Evolutionary conservation across 2,329 filamentous ascomycete species (phyloP), one percentile per base, ranked within the genome.

Genomic region (Hirsutella thompsonii): DNA sequence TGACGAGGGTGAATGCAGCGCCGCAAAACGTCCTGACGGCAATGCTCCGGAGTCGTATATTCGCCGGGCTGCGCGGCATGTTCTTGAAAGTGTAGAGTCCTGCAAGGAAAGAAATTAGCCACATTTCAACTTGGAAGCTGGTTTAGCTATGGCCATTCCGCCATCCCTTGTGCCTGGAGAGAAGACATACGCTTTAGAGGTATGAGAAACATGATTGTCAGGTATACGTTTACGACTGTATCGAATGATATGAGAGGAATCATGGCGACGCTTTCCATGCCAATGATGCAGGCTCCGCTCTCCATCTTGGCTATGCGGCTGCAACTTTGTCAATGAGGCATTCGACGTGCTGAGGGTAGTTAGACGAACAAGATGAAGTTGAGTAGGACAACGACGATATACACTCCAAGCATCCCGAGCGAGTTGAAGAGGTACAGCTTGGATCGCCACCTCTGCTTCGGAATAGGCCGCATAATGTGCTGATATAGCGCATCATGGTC

Each of bases 191-290:
- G 63, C 44, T 67, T 69, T 1, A 81, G 52, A 3, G 76, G 76
- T n/a, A 73, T 61, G 2, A 82, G 58, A 52, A 82, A 81, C n/a
- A 81, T 60, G 4, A 70, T 61, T 2, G 76, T 81, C 1, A 81
- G 61, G 47, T 80, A 81, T 18, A 78, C 68, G 49, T 81, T 81
- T 41, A 78, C 69, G 2, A 77, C 47, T 11, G 76, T 59, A 46
- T 81, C 77, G 46, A 79, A 78, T 0, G 62, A 61, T 36, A 82
- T 76, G 10, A 82, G 63, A 0, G 76, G 74, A 21, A 80, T 68
- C 64, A 81, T 73, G 4, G 72, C 70, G 4, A 67, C 56, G 39
- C 62, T 69, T 49, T 72, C 58, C 68, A 81, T 76, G 16, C 78
- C 78, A 41, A 81, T 79, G 42, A 75, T 68, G 48, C 78, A 82